Base-by-base conservation (phyloP, 2,329 filamentous ascomycete genomes). In the Teratosphaeria zuluensis region DNA sequence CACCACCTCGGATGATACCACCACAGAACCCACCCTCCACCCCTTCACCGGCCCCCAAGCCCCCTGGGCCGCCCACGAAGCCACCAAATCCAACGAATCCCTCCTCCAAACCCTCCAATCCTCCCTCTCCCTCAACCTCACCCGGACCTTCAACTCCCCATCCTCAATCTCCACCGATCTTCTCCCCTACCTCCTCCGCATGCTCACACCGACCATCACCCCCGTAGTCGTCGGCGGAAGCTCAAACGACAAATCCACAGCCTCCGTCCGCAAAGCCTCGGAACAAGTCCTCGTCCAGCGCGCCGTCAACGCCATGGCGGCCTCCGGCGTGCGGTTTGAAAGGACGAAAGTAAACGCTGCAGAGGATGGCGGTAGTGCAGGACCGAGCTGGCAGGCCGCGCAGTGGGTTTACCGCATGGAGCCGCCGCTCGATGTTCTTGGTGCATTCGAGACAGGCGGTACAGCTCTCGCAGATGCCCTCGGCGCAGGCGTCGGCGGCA, bases 391-490 rank as follows among this genome's bases (percentile, higher is more conserved):
- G 57, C 42, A 61, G 63, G 56, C 42, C 56, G 42, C 48, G 38
- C 73, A 68, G 59, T 97, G 86, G 81, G 86, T 95, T 8, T 97
- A 95, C 73, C 85, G 94, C 56, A 92, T 99, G 89, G 92, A 97
- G 69, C 94, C 94, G 81, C 79, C 84, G 0, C 80, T 99, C n/a
- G 94, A 99, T 73, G 79, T 82, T 8, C 80, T 97, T 0, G 81
- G 87, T 0, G 81, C 82, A 0, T 97, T 89, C 66, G 85, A 89
- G 65, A 90, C 90, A 0, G 82, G 81, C 7, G 75, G 80, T 1
- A 76, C 83, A 3, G 75, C 70, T 3, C 67, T 68, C 2, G 69
- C 80, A 3, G 75, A 82, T 16, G 76, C 80, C 16, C 8, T 53
- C n/a, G n/a, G n/a, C n/a, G n/a, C n/a, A 4, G 54, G 54, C 14